phyloP scores from a whole-genome alignment of 1,139 yeast genomes.

The Sporopachydermia cereana region DNA sequence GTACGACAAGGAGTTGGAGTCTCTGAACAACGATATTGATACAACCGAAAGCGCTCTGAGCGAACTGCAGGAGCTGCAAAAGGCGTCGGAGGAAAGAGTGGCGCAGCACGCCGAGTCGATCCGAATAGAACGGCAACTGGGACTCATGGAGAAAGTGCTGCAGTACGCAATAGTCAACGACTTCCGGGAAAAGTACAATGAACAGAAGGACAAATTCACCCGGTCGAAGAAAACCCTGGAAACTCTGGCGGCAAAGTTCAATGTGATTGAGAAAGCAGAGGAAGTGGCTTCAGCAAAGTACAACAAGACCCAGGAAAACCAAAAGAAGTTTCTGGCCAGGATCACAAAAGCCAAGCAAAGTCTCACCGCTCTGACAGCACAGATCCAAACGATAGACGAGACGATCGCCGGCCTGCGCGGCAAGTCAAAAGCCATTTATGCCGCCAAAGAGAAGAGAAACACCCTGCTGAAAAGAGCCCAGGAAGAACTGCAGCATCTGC shows the following conservation, averaged over 20 bases:
- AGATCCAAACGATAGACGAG: not conserved
- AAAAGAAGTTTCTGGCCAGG: not conserved
- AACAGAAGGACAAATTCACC: not conserved
- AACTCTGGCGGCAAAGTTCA: slow-evolving; percentile 8
- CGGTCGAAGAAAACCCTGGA: slow-evolving; percentile 8
- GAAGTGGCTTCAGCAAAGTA: slow-evolving; percentile 28
- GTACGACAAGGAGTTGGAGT: slow-evolving; percentile 32
- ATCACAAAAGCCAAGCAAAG: not conserved
- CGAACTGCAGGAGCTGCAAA: slow-evolving; percentile 24
- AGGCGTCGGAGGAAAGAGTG: slow-evolving; percentile 19
- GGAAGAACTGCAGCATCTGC: slow-evolving; percentile 29
- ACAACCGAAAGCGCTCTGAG: slow-evolving; percentile 23
- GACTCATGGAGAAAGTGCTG: not conserved
- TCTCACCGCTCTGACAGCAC: not conserved
- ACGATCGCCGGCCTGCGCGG: not conserved
- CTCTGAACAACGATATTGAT: slow-evolving; percentile 22
- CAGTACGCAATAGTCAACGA: slow-evolving; percentile 5
- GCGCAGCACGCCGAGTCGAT: slow-evolving; percentile 14
- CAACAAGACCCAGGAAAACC: slow-evolving; percentile 21
- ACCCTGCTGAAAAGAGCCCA: slow-evolving; percentile 29
- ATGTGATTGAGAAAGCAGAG: slow-evolving; percentile 12
- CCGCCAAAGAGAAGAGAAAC: slow-evolving; percentile 1
- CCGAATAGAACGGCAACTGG: not conserved
- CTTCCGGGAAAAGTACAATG: not conserved
- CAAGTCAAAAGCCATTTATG: not conserved